Evolutionary conservation across 1,284 basidiomycete genomes (phyloP), one percentile per base, ranked within the genome.

Genomic region (Sporisorium reilianum): DNA sequence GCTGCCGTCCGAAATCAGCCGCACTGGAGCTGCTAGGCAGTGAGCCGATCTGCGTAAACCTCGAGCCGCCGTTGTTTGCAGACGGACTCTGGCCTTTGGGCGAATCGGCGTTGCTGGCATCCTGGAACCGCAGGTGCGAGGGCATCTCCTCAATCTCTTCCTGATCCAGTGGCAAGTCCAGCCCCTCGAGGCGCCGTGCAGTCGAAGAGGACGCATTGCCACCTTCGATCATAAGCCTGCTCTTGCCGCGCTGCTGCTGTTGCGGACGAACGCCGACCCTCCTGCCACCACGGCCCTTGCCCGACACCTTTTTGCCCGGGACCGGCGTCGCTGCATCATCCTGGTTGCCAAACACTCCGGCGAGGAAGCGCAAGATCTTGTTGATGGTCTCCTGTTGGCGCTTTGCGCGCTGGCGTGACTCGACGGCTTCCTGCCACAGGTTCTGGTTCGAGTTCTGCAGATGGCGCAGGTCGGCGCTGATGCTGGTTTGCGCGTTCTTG

Each of bases 361-460:
- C 95, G 53, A 99, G 87, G 86, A 99, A 98, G 66, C 94, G 92
- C 70, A 99, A 88, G 71, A 99, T 97, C 63, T 93, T 89, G 83
- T 97, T 95, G 82, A 98, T 95, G n/a, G 94, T 97, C 85, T 98
- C 95, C 80, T 97, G 92, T 77, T 97, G 94, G 80, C 93, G 93
- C 80, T 93, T 91, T 80, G 95, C 91, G 63, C 91, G 89, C 75
- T 92, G 90, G 10, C 93, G 87, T 4, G 93, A 90, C 40, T 91
- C 88, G 75, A 95, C 87, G 0, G 94, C 91, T 81, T 99, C 95
- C 81, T 94, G 91, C 95, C 96, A 99, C 5, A 99, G 86, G 41
- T 91, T 88, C 78, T 95, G 91, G 83, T 98, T 97, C 11, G 91
- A 92, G 56, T 89, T 88, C 85, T 96, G 95, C 25, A 99, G 87